These are phyloP conservation scores for Plasmodium ovale DNA, from an alignment of 169 alveolate species.

Conservation along the genomic window DNA sequence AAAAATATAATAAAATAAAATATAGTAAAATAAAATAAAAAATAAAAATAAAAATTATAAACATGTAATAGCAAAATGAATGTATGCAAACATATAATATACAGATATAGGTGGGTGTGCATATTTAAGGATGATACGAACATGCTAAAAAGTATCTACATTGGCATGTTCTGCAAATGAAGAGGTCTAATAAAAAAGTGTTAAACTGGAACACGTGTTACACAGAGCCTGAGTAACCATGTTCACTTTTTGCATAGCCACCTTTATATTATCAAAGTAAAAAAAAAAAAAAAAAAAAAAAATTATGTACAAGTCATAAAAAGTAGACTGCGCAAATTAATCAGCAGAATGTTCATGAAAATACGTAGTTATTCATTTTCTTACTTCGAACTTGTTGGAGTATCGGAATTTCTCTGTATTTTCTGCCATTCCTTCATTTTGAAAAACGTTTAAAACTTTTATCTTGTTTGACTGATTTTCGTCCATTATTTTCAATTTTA, in stretches of 20 bases:
- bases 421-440: slow-evolving; percentile 43
- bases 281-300: background rate
- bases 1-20: slow-evolving; percentile 15
- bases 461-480: slow-evolving; percentile 48
- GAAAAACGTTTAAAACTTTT: slow-evolving; percentile 71
- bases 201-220: too few relatives aligned
- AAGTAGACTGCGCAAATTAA: background rate
- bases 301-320: background rate
- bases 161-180: background rate
- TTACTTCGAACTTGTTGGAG: slow-evolving; percentile 61
- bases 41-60: background rate
- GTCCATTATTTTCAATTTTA: slow-evolving; percentile 26
- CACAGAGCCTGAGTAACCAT: too few relatives aligned
- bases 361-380: background rate
- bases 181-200: background rate
- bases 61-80: background rate
- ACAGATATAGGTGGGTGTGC: background rate
- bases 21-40: slow-evolving; percentile 18
- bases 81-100: background rate
- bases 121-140: background rate
- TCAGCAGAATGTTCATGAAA: background rate
- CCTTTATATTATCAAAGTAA: background rate
- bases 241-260: too few relatives aligned
- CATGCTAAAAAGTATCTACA: background rate
- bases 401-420: slow-evolving; percentile 19